Percentiles rank a stretch among this genome's conserved stretches.
Evolutionary conservation across 179 eudicot species (phyloP).

Genomic region (Silene coronaria): DNA sequence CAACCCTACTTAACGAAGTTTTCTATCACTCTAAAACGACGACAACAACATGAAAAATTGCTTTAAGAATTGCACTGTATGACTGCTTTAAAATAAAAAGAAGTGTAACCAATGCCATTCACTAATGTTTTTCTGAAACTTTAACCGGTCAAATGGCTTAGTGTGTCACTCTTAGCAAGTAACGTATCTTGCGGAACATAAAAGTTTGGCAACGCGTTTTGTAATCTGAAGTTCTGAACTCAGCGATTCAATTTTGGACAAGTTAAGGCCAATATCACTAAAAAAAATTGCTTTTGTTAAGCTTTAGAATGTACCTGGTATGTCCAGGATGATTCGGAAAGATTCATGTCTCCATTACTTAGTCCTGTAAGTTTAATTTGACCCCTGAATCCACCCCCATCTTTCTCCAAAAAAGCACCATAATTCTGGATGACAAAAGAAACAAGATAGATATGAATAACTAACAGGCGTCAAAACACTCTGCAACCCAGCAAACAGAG

Average conservation of each 20-base stretch:
- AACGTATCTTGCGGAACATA: not conserved
- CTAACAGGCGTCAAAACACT: not conserved
- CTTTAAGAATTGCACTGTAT: too few relatives aligned
- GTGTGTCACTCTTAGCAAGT: not conserved
- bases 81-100: too few relatives aligned
- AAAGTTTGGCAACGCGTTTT: not conserved
- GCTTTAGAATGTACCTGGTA: slow-evolving; percentile 53
- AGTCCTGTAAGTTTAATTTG: slow-evolving; percentile 65
- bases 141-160: not conserved
- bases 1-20: not conserved
- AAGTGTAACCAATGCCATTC: not conserved
- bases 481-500: not conserved
- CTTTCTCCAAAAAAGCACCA: slow-evolving; percentile 90
- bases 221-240: not conserved
- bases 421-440: slow-evolving; percentile 53
- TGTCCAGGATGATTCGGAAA: slow-evolving; percentile 60
- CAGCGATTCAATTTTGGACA: not conserved
- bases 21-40: not conserved
- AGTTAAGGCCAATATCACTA: not conserved
- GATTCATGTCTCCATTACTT: slow-evolving; percentile 54
- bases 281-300: not conserved
- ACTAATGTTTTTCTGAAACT: not conserved
- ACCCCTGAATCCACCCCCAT: slow-evolving; percentile 94
- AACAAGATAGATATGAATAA: slow-evolving; percentile 14
- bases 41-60: too few relatives aligned